Base-by-base conservation (phyloP, 2,329 filamentous ascomycete genomes). In the Fusarium redolens region DNA sequence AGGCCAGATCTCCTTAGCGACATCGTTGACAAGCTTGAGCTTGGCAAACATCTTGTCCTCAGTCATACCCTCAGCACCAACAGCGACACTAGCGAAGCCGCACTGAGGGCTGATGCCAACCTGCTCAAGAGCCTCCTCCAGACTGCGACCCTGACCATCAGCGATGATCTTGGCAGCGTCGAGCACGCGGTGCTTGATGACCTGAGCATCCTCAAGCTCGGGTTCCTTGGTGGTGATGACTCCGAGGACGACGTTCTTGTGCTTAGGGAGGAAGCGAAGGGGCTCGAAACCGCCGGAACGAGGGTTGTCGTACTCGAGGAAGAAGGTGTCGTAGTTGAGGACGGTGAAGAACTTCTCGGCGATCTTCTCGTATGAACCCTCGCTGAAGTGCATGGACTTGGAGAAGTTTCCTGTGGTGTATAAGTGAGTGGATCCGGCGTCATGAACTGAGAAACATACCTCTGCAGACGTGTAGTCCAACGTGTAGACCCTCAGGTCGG, bases 21-120 rank as follows among this genome's bases (percentile, higher is more conserved):
- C 86, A 56, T 89, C 85, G 65, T 90, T 87, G 37, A 93, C 92
- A 65, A 94, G 83, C 82, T 89, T 86, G 76, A 94, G 81, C 84
- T 93, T 94, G 76, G 86, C 88, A 81, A 90, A 86, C 92, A 93
- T 93, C 75, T 90, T 91, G 40, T 92, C 87, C 76, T 88, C 87
- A 4, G 88, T 89, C 75, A 93, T 86, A 41, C 87, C 85, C 77
- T 94, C 92, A 2, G 81, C 82, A 11, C 91, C 92, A 71, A 91
- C 86, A 20, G 89, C 87, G 75, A 93, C 91, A 75, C 90, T 92
- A 7, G 92, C 92, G 79, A 92, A 92, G 1, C 90, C 91, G 78
- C 90, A 92, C 83, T 93, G 91, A 6, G 91, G 91, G 78, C 89
- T 92, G 33, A 93, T 89, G 48, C 90, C 90, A 31, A 94, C 84